Percentiles rank a stretch among this genome's conserved stretches.
These are phyloP conservation scores for Arxiozyma telluris DNA, from an alignment of 1,139 yeast species.

Conservation along the genomic window DNA sequence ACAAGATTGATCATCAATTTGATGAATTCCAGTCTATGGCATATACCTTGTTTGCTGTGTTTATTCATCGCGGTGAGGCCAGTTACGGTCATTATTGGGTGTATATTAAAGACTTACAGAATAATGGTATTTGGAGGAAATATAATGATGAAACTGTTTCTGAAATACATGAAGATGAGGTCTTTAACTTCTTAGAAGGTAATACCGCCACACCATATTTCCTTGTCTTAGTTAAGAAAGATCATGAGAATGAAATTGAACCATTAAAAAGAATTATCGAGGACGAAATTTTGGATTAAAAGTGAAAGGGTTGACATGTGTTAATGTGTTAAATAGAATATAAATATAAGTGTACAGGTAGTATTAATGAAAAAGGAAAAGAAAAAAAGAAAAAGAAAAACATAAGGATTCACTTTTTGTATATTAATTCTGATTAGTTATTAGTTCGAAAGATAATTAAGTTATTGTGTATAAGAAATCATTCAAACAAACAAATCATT, in stretches of 20 bases:
- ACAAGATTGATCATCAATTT: conserved; percentile 50
- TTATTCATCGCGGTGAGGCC: conserved; percentile 93
- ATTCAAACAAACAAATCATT: background rate
- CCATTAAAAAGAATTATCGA: conserved; percentile 47
- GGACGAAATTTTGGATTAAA: background rate
- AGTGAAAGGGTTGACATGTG: background rate
- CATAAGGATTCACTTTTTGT: background rate
- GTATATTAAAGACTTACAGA: conserved; percentile 68
- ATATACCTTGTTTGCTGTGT: conserved; percentile 80
- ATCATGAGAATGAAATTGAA: conserved; percentile 51
- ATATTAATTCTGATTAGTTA: too few species aligned
- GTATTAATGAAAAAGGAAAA: background rate
- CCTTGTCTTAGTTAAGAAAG: conserved; percentile 70
- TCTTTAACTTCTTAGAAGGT: conserved; percentile 55
- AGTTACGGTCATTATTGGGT: conserved; percentile 97
- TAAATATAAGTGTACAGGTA: background rate
- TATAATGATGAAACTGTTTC: conserved; percentile 88
- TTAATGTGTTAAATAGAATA: background rate
- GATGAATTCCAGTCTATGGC: conserved; percentile 52
- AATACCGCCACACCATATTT: conserved; percentile 92
- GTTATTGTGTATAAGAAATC: background rate
- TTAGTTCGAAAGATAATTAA: background rate
- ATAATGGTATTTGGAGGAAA: conserved; percentile 59
- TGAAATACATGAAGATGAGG: conserved; percentile 68
- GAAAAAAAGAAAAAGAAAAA: background rate